Evolutionary conservation across 2,329 filamentous ascomycete species (phyloP), one percentile per base, ranked within the genome.

Genomic region (Metarhizium album): DNA sequence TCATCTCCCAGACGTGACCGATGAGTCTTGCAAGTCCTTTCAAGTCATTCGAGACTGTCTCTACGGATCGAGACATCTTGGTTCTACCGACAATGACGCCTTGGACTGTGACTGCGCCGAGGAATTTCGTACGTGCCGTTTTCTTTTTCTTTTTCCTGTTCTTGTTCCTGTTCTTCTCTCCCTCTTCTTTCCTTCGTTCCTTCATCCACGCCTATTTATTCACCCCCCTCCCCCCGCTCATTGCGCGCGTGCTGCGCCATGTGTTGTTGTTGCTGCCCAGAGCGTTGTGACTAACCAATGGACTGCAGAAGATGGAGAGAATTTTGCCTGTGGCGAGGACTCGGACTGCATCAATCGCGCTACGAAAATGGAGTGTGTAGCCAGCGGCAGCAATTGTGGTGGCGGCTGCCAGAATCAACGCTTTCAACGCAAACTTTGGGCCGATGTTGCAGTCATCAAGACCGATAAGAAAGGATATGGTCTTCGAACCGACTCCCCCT

Each of bases 311-410:
- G 71, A 81, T 65, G 77, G 78, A 55, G 67, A 71, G 56, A 98
- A 98, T 67, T 70, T 84, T 69, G 90, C 93, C 47, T 98, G 93
- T 67, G 91, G 88, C 57, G 90, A 96, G 61, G 89, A 96, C 68
- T 95, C 90, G 16, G 91, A 97, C 68, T 98, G 93, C 70, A 98
- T 98, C 75, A 98, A 98, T 68, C 87, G 93, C 62, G 87, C 89
- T 52, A 97, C 91, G 52, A 97, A 96, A 69, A 95, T 97, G 81
- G 93, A 98, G 71, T 98, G 93, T 66, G 75, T 78, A 56, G 82
- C 82, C 54, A 86, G 90, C 58, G 93, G 66, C 29, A 67, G 90
- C 68, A 87, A 89, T 63, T 98, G 93, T 67, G 90, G 90, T 50
- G 74, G 81, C 37, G 82, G 81, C 46, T 98, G 93, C 67, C 87